Conservation (phyloP, 2,329 filamentous ascomycete genomes). For the Nemania sp. region DNA sequence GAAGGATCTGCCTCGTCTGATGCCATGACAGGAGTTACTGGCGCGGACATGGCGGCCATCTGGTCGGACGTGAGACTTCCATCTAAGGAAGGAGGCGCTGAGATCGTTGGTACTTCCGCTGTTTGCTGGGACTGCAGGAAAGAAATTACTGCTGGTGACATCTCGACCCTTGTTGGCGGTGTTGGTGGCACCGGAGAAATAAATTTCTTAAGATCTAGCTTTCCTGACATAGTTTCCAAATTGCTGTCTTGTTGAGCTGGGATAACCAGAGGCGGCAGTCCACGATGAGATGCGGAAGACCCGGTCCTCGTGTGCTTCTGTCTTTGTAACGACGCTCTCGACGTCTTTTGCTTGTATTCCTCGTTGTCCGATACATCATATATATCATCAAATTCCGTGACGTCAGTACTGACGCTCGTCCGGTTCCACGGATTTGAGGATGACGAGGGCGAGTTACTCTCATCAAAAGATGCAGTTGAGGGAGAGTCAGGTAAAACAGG, state of each 20-base stretch:
- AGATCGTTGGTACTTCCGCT: conserved; percentile 70
- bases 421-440: conserved; percentile 66
- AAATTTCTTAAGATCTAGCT: conserved; percentile 50
- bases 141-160: conserved; percentile 74
- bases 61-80: conserved; percentile 89
- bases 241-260: conserved; percentile 44
- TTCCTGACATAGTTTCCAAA: conserved; percentile 50
- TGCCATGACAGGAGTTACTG: conserved; percentile 77
- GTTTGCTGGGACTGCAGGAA: conserved; percentile 67
- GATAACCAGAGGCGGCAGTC: conserved; percentile 57
- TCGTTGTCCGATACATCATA: conserved; percentile 88
- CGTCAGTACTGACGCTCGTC: conserved; percentile 63
- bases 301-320: conserved; percentile 46
- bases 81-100: conserved; percentile 85
- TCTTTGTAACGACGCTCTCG: conserved; percentile 45
- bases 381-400: conserved; percentile 80
- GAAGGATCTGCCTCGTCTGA: conserved; percentile 57
- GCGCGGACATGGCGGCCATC: conserved; percentile 79
- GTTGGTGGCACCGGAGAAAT: conserved; percentile 64
- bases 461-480: conserved; percentile 57
- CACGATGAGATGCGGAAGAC: conserved; percentile 44
- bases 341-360: conserved; percentile 51
- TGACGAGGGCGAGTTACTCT: conserved; percentile 51
- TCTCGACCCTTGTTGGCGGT: conserved; percentile 68
- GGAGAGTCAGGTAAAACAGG: conserved; percentile 65